Conservation (phyloP, 352 stramenopile species). For the Pythium coloratum region DNA sequence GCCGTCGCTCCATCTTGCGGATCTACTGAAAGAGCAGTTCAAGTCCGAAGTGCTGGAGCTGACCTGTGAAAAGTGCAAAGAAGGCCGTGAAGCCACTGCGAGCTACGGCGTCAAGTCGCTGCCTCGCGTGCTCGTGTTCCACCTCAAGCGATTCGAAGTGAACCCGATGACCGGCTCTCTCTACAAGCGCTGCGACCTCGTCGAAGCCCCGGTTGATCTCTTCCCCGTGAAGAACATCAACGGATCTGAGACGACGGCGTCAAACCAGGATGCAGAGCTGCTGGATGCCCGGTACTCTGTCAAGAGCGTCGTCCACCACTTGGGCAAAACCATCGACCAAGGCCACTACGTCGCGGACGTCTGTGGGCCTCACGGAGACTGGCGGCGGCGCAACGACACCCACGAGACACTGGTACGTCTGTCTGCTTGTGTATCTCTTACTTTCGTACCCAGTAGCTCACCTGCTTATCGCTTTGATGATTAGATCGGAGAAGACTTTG, state of each 20-base stretch:
- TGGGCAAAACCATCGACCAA: conserved; percentile 77
- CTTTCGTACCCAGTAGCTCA: too few species aligned
- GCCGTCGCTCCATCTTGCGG: conserved; percentile 51
- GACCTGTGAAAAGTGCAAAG: conserved; percentile 83
- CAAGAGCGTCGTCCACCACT: conserved; percentile 82
- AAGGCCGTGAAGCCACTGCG: conserved; percentile 58
- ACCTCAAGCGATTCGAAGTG: conserved; percentile 88
- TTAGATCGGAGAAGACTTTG: conserved; percentile 80
- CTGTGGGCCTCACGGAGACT: conserved; percentile 46
- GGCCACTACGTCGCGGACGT: conserved; percentile 86
- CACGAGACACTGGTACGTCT: conserved; percentile 68
- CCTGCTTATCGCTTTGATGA: background rate
- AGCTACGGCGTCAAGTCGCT: conserved; percentile 67
- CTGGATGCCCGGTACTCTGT: conserved; percentile 23
- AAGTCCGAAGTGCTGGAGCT: conserved; percentile 75
- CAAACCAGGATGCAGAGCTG: background rate
- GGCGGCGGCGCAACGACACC: conserved; percentile 82
- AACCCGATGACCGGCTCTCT: conserved; percentile 59
- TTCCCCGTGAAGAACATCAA: conserved; percentile 27
- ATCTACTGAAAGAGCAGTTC: conserved; percentile 76
- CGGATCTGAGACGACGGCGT: background rate
- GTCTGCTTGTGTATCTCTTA: background rate
- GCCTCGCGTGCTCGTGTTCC: conserved; percentile 71
- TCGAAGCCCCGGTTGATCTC: conserved; percentile 49
- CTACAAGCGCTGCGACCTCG: conserved; percentile 78